phyloP scores from a whole-genome alignment of 805 yeast species.

The Saturnispora besseyi region DNA sequence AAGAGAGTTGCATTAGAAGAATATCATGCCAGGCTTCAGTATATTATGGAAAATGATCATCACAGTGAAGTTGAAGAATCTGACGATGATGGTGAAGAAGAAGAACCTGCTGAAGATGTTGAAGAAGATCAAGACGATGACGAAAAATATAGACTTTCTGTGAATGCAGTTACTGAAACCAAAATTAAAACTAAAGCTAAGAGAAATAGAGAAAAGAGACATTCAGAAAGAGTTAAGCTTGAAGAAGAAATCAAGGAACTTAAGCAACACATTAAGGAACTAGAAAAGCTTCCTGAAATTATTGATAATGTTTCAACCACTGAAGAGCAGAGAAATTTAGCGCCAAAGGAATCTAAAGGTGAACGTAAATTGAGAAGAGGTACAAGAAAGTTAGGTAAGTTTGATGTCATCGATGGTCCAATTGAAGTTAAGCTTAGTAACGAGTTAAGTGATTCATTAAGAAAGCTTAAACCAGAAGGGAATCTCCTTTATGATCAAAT shows the following conservation, averaged over 20 bases:
- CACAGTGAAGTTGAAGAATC: conserved; percentile 46
- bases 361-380: conserved; percentile 23
- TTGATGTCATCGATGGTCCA: conserved; percentile 34
- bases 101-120: conserved; percentile 29
- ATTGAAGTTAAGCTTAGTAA: conserved; percentile 77
- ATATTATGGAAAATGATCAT: conserved; percentile 53
- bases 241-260: conserved; percentile 46
- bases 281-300: conserved; percentile 43
- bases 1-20: conserved; percentile 52
- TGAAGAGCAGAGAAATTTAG: conserved; percentile 5
- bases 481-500: conserved; percentile 74
- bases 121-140: conserved; percentile 26
- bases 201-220: conserved; percentile 62
- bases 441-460: conserved; percentile 77
- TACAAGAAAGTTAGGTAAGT: conserved; percentile 33
- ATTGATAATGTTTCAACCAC: conserved; percentile 18
- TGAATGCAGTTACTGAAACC: conserved; percentile 57
- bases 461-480: conserved; percentile 86
- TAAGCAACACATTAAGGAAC: conserved; percentile 50
- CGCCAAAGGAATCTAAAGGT: conserved; percentile 14
- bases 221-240: conserved; percentile 48
- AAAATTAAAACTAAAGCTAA: conserved; percentile 71
- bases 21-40: conserved; percentile 53
- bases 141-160: conserved; percentile 41
- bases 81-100: conserved; percentile 33